Evolutionary conservation across 495 filamentous ascomycete genomes (phyloP).

Genomic region (Penicillium alfredii): DNA sequence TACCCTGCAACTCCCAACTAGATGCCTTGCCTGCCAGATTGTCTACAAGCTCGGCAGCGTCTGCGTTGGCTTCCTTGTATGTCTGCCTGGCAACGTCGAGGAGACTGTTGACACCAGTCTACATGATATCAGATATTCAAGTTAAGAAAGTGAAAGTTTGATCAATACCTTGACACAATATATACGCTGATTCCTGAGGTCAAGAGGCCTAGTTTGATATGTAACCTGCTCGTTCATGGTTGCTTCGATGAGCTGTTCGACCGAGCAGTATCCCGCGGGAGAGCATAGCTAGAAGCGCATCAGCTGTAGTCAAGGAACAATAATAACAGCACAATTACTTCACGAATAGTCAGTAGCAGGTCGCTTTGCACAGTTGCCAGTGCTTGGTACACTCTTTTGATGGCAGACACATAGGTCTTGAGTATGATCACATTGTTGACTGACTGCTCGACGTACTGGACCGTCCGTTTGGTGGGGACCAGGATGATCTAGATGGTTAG

Average conservation of each 20-base stretch:
- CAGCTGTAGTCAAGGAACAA: not conserved
- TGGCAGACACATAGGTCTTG: conserved; percentile 69
- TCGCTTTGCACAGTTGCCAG: conserved; percentile 59
- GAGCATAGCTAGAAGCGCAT: conserved; percentile 50
- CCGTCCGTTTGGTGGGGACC: conserved; percentile 57
- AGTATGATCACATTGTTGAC: conserved; percentile 83
- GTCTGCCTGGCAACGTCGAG: conserved; percentile 81
- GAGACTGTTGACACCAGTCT: conserved; percentile 80
- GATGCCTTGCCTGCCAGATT: conserved; percentile 51
- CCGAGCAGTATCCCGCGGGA: conserved; percentile 50
- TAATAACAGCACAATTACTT: conserved; percentile 31
- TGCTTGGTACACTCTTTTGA: conserved; percentile 62
- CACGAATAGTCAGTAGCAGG: conserved; percentile 59
- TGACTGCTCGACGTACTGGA: conserved; percentile 66
- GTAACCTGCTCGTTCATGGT: conserved; percentile 77
- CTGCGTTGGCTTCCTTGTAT: conserved; percentile 77
- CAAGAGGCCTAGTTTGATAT: conserved; percentile 74
- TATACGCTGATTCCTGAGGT: conserved; percentile 83
- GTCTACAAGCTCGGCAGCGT: conserved; percentile 64
- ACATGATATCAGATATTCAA: conserved; percentile 10
- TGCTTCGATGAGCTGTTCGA: conserved; percentile 58
- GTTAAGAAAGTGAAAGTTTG: not conserved
- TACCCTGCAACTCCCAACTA: too few relatives aligned
- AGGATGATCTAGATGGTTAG: conserved; percentile 54
- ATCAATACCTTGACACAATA: conserved; percentile 75